Evolutionary conservation across 148 eudicot genomes (phyloP).

Genomic region (Suaeda aralocaspica): DNA sequence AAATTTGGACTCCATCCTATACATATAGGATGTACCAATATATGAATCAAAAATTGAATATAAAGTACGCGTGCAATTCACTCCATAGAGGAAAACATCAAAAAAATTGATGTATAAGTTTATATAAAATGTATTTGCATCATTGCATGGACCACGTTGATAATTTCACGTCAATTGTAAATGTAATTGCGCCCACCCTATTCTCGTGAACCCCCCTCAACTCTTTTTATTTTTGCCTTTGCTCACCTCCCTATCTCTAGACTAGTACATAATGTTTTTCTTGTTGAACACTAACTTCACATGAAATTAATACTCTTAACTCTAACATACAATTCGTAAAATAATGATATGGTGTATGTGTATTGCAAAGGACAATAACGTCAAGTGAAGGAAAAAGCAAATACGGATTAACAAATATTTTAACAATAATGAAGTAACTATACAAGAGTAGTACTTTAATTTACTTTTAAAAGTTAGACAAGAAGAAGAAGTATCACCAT

Average conservation of each 20-base stretch:
- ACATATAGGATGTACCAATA: too few relatives aligned
- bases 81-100: background rate
- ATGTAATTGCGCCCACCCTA: constrained; percentile 15
- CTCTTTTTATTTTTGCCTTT: too few relatives aligned
- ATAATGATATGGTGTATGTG: too few relatives aligned
- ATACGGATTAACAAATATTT: too few relatives aligned
- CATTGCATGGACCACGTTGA: constrained; percentile 19
- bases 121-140: background rate
- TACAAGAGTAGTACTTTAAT: background rate
- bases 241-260: background rate
- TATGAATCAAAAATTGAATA: too few relatives aligned
- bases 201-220: constrained; percentile 13
- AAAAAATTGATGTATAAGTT: background rate
- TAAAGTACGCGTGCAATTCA: constrained; percentile 4
- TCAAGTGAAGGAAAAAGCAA: background rate
- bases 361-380: too few relatives aligned
- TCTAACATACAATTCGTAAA: too few relatives aligned
- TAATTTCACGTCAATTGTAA: background rate
- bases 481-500: background rate
- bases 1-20: too few relatives aligned
- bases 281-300: background rate
- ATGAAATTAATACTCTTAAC: background rate
- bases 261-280: constrained; percentile 3
- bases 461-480: constrained; percentile 3
- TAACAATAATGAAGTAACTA: background rate